Evolutionary conservation across 1,284 basidiomycete species (phyloP), one percentile per base, ranked within the genome.

Genomic region (Pseudozyma tsukubaensis): DNA sequence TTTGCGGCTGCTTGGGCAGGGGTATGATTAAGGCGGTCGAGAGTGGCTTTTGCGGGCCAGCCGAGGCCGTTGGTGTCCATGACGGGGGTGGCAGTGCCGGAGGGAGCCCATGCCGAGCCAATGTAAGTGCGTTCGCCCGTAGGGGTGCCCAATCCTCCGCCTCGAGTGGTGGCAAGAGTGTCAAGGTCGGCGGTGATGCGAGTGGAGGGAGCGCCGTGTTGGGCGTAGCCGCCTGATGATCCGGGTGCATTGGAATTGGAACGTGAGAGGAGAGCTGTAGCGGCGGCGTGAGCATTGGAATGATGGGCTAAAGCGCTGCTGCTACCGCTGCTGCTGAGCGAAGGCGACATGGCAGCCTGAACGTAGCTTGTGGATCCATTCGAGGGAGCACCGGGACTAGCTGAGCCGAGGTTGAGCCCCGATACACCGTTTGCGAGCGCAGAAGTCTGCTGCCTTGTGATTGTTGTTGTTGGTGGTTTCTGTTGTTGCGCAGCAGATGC

Each of bases 11-110:
- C 72, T 52, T 82, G 69, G 2, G 67, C 75, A 0, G 81, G 74
- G 2, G 81, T 79, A 57, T 73, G 72, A 48, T 82, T 70, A 44
- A 82, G 68, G 3, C 82, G 72, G 29, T 78, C 59, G 12, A 84
- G 69, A 1, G 81, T 81, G 4, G 72, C 68, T 60, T 83, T 82
- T 3, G 70, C 76, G 0, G 83, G 83, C 82, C 82, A 84, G 9
- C 83, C 83, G 10, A 84, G 71, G 0, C 83, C 83, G 54, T 83
- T 70, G 47, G 77, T 72, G 44, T 84, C 80, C 51, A 83, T 79
- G 6, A 83, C 82, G 6, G 83, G 78, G 0, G 79, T 81, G 13
- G 66, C 45, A 1, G 65, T 54, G 6, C 79, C 77, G 3, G 67
- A 69, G 12, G 69, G 35, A 9, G 64, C 34, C 50, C 67, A 76